Evolutionary conservation across 768 basidiomycete species (phyloP).

Genomic region (Pleurotus eryngii): DNA sequence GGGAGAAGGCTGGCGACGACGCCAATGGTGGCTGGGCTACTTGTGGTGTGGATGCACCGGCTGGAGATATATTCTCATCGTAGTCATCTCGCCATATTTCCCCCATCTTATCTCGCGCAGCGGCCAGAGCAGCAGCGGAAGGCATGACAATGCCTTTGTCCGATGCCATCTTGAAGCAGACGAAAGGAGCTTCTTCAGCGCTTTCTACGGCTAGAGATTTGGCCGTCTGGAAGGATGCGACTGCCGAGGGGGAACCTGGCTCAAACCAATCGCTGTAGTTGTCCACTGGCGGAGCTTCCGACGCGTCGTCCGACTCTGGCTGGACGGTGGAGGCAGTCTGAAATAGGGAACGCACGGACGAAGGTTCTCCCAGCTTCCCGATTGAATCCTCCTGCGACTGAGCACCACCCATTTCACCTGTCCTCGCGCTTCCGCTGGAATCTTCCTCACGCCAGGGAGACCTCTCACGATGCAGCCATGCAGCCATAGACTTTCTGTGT

Average conservation of each 20-base stretch:
- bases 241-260: slow-evolving; percentile 9
- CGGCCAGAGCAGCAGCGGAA: slow-evolving; percentile 50
- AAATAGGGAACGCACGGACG: slow-evolving; percentile 27
- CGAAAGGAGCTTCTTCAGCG: slow-evolving; percentile 1
- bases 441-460: too few relatives aligned
- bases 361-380: not conserved
- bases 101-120: slow-evolving; percentile 47
- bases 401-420: slow-evolving; percentile 25
- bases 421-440: not conserved
- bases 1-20: slow-evolving; percentile 16
- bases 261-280: slow-evolving; percentile 53
- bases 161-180: slow-evolving; percentile 28
- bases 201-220: slow-evolving; percentile 15
- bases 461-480: too few relatives aligned
- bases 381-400: not conserved
- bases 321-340: slow-evolving; percentile 13
- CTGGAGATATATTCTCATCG: not conserved
- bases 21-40: slow-evolving; percentile 23
- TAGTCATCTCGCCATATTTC: slow-evolving; percentile 44
- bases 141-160: slow-evolving; percentile 43
- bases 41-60: not conserved
- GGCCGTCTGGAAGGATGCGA: slow-evolving; percentile 34
- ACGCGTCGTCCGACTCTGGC: slow-evolving; percentile 19
- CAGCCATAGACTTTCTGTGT: slow-evolving; percentile 10
- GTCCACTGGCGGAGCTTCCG: slow-evolving; percentile 34